phyloP scores from a whole-genome alignment of 2,329 filamentous ascomycete species.

The Xylaria sp. region DNA sequence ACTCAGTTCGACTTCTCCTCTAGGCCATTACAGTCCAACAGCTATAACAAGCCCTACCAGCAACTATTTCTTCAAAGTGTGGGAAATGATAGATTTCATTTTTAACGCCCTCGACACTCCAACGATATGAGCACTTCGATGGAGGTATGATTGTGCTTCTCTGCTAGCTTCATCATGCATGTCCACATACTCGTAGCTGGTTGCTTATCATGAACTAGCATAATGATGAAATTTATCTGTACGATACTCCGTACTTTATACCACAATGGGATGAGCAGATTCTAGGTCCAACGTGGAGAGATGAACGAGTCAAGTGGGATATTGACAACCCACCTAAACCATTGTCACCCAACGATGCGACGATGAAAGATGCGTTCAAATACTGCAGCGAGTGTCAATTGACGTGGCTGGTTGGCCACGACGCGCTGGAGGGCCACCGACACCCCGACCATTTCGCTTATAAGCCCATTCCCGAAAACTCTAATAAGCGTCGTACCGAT shows the following conservation, averaged over 20 bases:
- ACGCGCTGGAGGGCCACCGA: slow-evolving; percentile 1
- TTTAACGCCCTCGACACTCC: too few species aligned
- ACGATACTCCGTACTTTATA: slow-evolving; percentile 13
- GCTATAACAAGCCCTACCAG: too few species aligned
- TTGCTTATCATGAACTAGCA: slow-evolving; percentile 3
- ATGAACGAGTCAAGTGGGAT: slow-evolving; percentile 16
- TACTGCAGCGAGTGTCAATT: slow-evolving; percentile 16
- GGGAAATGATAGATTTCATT: too few species aligned
- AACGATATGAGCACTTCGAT: slow-evolving; percentile 7
- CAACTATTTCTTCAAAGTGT: not conserved
- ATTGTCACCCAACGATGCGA: slow-evolving; percentile 4
- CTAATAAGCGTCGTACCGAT: not conserved
- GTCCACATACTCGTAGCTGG: not conserved
- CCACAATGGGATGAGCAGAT: slow-evolving; percentile 18
- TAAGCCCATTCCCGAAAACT: not conserved
- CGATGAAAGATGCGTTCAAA: slow-evolving; percentile 14
- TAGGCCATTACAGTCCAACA: too few species aligned
- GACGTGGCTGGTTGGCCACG: slow-evolving; percentile 16
- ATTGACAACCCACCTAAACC: slow-evolving; percentile 14
- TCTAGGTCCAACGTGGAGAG: slow-evolving; percentile 8
- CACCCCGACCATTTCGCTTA: slow-evolving; percentile 8
- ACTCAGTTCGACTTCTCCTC: too few species aligned
- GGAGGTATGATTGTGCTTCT: not conserved
- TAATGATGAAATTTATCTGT: slow-evolving; percentile 7
- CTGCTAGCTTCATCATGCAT: not conserved